Evolutionary conservation across 2,329 filamentous ascomycete genomes (phyloP), one percentile per base, ranked within the genome.

Genomic region (Lasiodiplodia sp.): DNA sequence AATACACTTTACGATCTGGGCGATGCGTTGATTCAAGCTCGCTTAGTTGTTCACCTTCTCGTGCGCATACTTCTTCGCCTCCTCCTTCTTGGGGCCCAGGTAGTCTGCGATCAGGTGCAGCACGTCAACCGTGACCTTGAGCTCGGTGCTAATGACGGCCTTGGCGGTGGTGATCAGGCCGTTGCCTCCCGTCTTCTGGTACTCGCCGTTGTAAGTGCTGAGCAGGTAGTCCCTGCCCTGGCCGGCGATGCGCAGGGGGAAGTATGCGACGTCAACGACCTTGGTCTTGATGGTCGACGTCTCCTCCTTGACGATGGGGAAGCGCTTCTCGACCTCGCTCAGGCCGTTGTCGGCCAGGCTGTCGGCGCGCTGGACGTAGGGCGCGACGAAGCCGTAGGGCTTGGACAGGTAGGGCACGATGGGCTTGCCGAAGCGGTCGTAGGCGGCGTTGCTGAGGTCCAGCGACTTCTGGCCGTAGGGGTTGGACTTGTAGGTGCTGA

Each of bases 351-450:
- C 79, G 71, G 77, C 79, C 23, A 81, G 74, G 73, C 77, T 79
- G 79, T 98, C 96, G 76, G 90, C 94, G 80, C 90, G 93, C 79
- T 88, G 85, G 72, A 97, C 87, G 81, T 97, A 97, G 0, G 95
- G 94, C 65, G 90, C 90, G 71, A 97, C 87, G 79, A 92, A 96
- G 77, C 88, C 86, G 83, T 93, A 95, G 44, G 94, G 94, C 74
- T 87, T 92, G 75, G 89, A 81, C 74, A 97, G 84, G 82, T 93
- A 93, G 34, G 92, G 92, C 67, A 95, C 82, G 71, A 97, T 82
- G 23, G 94, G 93, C 73, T 90, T 91, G 78, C 91, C 91, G 75
- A 97, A 86, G 72, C 87, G 89, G 77, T 89, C 84, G 85, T 94
- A 97, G 75, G 90, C 90, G 70, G 89, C 87, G 77, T 92, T 88